phyloP scores from a whole-genome alignment of 2,329 filamentous ascomycete genomes.

The Microcera coccophila region DNA sequence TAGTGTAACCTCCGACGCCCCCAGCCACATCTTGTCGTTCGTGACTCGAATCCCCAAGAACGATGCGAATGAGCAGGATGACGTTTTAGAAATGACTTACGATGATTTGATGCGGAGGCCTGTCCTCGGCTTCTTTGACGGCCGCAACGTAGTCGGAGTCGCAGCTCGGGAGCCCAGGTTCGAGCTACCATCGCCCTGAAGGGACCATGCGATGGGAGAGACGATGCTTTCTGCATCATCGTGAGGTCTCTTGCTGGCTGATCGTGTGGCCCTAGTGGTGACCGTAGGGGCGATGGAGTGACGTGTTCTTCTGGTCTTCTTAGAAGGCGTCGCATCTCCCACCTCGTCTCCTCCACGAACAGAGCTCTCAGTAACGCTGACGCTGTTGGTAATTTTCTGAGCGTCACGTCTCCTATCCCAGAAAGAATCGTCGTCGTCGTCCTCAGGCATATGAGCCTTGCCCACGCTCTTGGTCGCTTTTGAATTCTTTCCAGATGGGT shows the following conservation, averaged over 20 bases:
- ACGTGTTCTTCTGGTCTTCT: constrained; percentile 35
- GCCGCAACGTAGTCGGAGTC: constrained; percentile 54
- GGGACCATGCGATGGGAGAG: constrained; percentile 50
- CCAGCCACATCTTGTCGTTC: constrained; percentile 1
- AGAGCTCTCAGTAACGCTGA: constrained; percentile 36
- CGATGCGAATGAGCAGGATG: neutral
- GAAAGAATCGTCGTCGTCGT: constrained; percentile 30
- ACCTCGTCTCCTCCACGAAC: constrained; percentile 25
- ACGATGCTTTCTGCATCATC: constrained; percentile 52
- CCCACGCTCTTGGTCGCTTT: constrained; percentile 26
- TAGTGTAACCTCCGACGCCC: constrained; percentile 14
- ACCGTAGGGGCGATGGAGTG: constrained; percentile 32
- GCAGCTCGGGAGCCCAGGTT: constrained; percentile 54
- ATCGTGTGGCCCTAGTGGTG: constrained; percentile 45
- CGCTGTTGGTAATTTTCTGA: constrained; percentile 38
- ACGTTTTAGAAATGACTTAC: constrained; percentile 45
- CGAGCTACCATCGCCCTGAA: constrained; percentile 46
- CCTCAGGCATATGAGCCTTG: constrained; percentile 29
- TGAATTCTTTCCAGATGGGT: constrained; percentile 26
- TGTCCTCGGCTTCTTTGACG: constrained; percentile 57
- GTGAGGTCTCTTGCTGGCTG: constrained; percentile 50
- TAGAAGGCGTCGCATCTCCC: constrained; percentile 27
- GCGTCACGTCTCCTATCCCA: constrained; percentile 37
- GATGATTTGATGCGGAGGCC: constrained; percentile 65
- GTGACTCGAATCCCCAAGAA: constrained; percentile 1